Conservation (phyloP, 2,329 filamentous ascomycete species). For the Clarireedia sp. region DNA sequence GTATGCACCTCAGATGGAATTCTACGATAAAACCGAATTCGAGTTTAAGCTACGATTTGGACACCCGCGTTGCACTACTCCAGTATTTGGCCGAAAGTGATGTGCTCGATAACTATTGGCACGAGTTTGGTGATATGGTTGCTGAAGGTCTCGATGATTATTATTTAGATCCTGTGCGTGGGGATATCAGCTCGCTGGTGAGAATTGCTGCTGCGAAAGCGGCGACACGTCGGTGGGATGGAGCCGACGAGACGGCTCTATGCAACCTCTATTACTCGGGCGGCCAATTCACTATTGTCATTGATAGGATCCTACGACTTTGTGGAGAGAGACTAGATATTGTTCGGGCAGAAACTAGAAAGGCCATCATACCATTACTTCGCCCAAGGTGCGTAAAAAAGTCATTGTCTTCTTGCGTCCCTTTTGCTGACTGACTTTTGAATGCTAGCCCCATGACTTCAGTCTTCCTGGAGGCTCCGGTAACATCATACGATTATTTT, state of each 20-base stretch:
- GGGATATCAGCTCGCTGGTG: slow-evolving; percentile 83
- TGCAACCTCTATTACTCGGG: too few relatives aligned
- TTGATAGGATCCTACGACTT: slow-evolving; percentile 47
- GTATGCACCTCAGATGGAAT: slow-evolving; percentile 46
- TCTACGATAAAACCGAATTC: slow-evolving; percentile 29
- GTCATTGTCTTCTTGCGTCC: accelerated
- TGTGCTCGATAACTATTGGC: slow-evolving; percentile 22
- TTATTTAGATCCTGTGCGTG: slow-evolving; percentile 72
- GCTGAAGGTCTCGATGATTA: slow-evolving; percentile 72
- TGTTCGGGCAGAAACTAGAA: slow-evolving; percentile 61
- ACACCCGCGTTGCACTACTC: slow-evolving; percentile 47
- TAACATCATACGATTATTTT: slow-evolving; percentile 17
- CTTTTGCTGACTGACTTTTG: background rate
- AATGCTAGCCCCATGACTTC: background rate
- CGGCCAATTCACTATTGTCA: too few relatives aligned
- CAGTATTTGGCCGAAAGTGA: slow-evolving; percentile 43
- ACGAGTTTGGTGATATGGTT: slow-evolving; percentile 29
- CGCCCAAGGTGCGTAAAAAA: background rate
- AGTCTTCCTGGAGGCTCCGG: background rate
- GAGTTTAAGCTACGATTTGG: slow-evolving; percentile 32
- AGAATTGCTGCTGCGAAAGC: slow-evolving; percentile 69
- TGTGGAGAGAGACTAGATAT: slow-evolving; percentile 86
- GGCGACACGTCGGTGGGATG: slow-evolving; percentile 39
- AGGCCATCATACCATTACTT: slow-evolving; percentile 38
- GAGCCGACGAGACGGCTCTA: too few relatives aligned